phyloP scores from a whole-genome alignment of 257 asterid species.

The Ligustrum vulgare region DNA sequence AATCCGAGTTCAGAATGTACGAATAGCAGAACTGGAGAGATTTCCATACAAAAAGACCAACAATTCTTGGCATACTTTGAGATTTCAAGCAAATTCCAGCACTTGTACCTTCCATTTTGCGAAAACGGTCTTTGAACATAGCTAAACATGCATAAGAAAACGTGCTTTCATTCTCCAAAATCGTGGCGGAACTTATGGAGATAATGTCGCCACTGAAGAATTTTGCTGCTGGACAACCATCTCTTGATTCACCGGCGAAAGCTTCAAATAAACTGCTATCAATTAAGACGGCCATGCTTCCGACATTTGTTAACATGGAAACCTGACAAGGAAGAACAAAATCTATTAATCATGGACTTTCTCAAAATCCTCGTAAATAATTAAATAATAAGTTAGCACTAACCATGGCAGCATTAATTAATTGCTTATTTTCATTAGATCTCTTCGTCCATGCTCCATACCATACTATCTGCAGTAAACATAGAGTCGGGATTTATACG shows the following conservation, averaged over 20 bases:
- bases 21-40: slow-evolving; percentile 61
- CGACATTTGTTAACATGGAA: slow-evolving; percentile 42
- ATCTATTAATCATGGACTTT: not conserved
- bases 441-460: slow-evolving; percentile 81
- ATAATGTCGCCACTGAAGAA: slow-evolving; percentile 59
- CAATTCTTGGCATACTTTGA: slow-evolving; percentile 26
- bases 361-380: too few relatives aligned
- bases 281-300: slow-evolving; percentile 49
- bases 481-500: not conserved
- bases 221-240: slow-evolving; percentile 56
- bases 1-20: slow-evolving; percentile 42
- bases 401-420: slow-evolving; percentile 46
- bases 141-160: slow-evolving; percentile 40
- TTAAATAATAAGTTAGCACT: slow-evolving; percentile 22
- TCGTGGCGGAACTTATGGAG: slow-evolving; percentile 37
- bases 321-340: slow-evolving; percentile 24
- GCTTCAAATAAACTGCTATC: slow-evolving; percentile 63
- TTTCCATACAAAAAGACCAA: slow-evolving; percentile 52
- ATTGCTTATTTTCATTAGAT: slow-evolving; percentile 44
- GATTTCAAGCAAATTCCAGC: slow-evolving; percentile 55
- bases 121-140: slow-evolving; percentile 49
- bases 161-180: slow-evolving; percentile 17
- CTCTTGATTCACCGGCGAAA: slow-evolving; percentile 57
- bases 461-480: slow-evolving; percentile 55
- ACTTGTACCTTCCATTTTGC: slow-evolving; percentile 49